These are phyloP conservation scores for Cucumis cinereus DNA, from an alignment of 306 rosid species.

Conservation along the genomic window DNA sequence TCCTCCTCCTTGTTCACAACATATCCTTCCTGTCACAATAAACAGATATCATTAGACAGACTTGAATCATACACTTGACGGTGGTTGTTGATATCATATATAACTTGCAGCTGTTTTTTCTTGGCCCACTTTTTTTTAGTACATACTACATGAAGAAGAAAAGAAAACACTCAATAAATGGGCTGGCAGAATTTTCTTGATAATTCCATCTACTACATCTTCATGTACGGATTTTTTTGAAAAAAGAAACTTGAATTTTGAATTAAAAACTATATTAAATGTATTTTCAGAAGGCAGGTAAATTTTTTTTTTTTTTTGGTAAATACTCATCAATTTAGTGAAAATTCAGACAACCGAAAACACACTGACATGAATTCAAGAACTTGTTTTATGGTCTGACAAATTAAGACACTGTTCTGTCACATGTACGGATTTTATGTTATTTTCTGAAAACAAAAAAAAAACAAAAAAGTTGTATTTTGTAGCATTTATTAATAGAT, in stretches of 20 bases:
- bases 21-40: slow-evolving; percentile 52
- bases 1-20: slow-evolving; percentile 52
- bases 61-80: no score
- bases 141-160: no score
- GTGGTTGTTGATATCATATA: no score
- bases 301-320: no score
- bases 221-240: no score
- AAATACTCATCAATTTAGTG: background rate
- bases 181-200: background rate
- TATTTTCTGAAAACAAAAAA: background rate
- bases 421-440: no score
- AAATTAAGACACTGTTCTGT: background rate
- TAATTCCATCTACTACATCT: no score
- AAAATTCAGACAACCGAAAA: background rate
- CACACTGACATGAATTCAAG: background rate
- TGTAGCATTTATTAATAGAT: background rate
- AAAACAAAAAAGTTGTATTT: background rate
- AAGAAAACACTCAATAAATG: no score
- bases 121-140: no score
- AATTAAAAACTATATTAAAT: background rate
- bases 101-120: no score
- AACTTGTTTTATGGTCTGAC: background rate
- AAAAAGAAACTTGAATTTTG: background rate
- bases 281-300: background rate
- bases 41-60: no score